Evolutionary conservation across 1,284 basidiomycete species (phyloP), one percentile per base, ranked within the genome.

Genomic region (Cutaneotrichosporon spelunceum): DNA sequence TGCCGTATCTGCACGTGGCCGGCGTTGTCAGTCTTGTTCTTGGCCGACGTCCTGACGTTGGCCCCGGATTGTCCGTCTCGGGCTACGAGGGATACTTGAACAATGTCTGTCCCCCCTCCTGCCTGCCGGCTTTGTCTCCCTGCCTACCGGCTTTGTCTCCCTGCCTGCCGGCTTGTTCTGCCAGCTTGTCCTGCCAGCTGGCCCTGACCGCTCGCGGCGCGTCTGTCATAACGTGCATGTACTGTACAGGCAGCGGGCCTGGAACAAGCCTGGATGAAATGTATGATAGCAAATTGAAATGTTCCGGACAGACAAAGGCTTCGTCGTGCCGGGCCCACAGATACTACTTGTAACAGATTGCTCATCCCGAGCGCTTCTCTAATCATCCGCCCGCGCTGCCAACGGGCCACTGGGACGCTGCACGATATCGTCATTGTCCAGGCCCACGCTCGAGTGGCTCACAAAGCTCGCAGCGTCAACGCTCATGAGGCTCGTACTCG

Each of bases 381-480:
- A 48, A 21, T 63, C 61, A 24, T 62, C 57, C 1, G 34, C 57
- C 23, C 54, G 42, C 23, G 61, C 53, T 1, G 61, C 53, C 5
- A 62, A 57, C 23, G 61, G 61, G 10, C 33, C 52, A 7, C 23
- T 39, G n/a, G 52, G 52, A 14, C 52, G 33, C 11, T 23, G 52
- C 34, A 53, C 34, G 21, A 53, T 8, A 33, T 53, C 52, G 33
- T 53, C 52, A 21, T 52, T 26, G 30, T 21, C 14, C 30, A 49
- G n/a, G 29, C 27, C 14, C 30, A 49, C 11, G 29, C 57, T 30
- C 30, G 57, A 53, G 19, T 47, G 48, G 21, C 42, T 27, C 23
- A 45, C 50, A 34, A 54, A 33, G 39, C 53, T 34, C 53, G 61
- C 39, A 29, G 61, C 53, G 3, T 33, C 57, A 13, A 53, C n/a